Evolutionary conservation across 352 stramenopile genomes (phyloP), one percentile per base, ranked within the genome.

Genomic region (Phytophthora rubi): DNA sequence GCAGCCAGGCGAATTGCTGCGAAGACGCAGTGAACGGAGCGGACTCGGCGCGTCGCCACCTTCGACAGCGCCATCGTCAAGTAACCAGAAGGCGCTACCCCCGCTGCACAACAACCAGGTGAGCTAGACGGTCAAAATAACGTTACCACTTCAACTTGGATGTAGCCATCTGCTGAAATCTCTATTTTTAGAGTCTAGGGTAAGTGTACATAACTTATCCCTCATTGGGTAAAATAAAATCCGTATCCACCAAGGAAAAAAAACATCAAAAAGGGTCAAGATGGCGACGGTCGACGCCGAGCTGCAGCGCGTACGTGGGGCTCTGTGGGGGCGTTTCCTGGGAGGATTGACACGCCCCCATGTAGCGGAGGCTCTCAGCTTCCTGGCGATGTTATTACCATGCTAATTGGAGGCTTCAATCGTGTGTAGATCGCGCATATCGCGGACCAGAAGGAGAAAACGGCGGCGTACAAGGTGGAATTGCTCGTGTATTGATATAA

Each of bases 401-500:
- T 64, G 12, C 33, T 59, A 10, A 32, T 52, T 49, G 18, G 53
- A 1, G 58, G 28, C 1, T 23, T 23, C 6, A 1, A 9, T 21
- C 9, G 16, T 10, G 6, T 55, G 32, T 60, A 95, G 88, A 92
- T 94, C 53, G 77, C 79, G 30, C 77, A 73, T 45, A 77, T 93
- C 21, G 63, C 76, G 37, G 85, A 95, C 59, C 85, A 93, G 54
- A 94, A 94, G 69, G 83, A 92, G 56, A 94, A 94, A 65, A 86
- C 86, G 0, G 66, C 53, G 12, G 74, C 71, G 2, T 95, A 95
- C 81, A 95, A 95, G 83, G 83, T 83, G 16, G 16, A 6, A 16
- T n/a, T 16, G 37, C 37, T 30, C 18, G 18, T 58, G n/a, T 53
- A 65, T 16, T 60, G 15, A 47, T 3, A 57, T 53, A 62, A 61